phyloP scores from a whole-genome alignment of 805 yeast genomes.

The Lachancea quebecensis region DNA sequence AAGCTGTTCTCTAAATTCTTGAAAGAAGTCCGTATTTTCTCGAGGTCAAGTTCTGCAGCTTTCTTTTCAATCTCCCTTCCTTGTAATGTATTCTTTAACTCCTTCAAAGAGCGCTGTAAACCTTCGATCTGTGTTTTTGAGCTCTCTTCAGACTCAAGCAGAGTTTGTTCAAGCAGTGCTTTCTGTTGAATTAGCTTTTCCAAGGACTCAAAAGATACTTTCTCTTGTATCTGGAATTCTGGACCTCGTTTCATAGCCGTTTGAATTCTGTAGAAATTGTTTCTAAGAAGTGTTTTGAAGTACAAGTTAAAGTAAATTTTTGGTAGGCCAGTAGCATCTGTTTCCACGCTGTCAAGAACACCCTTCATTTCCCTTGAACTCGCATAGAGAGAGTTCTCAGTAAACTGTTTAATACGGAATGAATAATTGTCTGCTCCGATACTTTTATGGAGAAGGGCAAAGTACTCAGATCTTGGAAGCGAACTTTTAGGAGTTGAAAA shows the following conservation, averaged over 20 bases:
- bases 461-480: conserved; percentile 50
- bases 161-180: conserved; percentile 27
- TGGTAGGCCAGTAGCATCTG: conserved; percentile 84
- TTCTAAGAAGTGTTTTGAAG: conserved; percentile 62
- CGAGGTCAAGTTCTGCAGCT: background rate
- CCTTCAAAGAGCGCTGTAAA: conserved; percentile 14
- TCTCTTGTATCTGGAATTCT: conserved; percentile 56
- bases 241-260: conserved; percentile 74
- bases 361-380: conserved; percentile 42
- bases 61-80: background rate
- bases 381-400: conserved; percentile 45
- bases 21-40: background rate
- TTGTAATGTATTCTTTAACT: background rate
- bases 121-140: conserved; percentile 16
- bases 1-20: background rate
- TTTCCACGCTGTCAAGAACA: conserved; percentile 34
- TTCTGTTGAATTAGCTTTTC: conserved; percentile 36
- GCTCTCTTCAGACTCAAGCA: conserved; percentile 29
- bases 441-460: conserved; percentile 55
- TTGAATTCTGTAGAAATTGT: conserved; percentile 59
- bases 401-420: conserved; percentile 64
- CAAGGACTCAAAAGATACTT: conserved; percentile 51
- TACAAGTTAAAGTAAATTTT: conserved; percentile 62
- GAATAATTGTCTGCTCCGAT: conserved; percentile 77
- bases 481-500: conserved; percentile 60